Conservation (phyloP, 352 stramenopile species). For the Globisporangium okanoganense region DNA sequence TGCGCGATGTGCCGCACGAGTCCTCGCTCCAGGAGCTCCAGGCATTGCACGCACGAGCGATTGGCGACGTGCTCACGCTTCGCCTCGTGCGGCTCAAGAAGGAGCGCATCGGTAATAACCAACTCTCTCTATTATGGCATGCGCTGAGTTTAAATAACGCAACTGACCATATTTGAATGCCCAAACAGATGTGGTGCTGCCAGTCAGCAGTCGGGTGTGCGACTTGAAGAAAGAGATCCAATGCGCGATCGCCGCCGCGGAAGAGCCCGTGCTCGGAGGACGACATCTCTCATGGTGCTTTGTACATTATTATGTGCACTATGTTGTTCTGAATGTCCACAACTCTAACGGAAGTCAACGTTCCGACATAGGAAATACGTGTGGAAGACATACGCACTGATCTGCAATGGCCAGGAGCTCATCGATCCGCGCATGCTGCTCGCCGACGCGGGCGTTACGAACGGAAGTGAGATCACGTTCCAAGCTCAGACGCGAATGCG, state of each 20-base stretch:
- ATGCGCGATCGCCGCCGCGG: background rate
- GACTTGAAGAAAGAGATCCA: constrained; percentile 13
- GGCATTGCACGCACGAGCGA: constrained; percentile 9
- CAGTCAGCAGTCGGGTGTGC: constrained; percentile 4
- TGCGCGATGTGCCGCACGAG: constrained; percentile 12
- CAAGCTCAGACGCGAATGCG: constrained; percentile 6
- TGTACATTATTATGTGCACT: background rate
- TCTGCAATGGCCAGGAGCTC: constrained; percentile 11
- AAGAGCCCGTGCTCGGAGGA: background rate
- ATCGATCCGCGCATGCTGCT: constrained; percentile 14
- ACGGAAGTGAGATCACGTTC: constrained; percentile 17
- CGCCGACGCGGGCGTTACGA: constrained; percentile 3
- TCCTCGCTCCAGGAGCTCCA: constrained; percentile 15
- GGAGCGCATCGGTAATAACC: constrained; percentile 8
- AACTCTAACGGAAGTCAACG: background rate
- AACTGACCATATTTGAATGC: background rate
- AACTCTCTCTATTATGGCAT: background rate
- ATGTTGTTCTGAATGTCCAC: background rate
- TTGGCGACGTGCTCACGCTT: constrained; percentile 17
- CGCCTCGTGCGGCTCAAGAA: constrained; percentile 15
- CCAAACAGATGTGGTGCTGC: constrained; percentile 12
- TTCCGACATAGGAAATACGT: constrained; percentile 12
- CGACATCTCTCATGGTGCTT: constrained; percentile 17
- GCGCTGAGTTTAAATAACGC: background rate
- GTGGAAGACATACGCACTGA: constrained; percentile 20